These are phyloP conservation scores for Solanum chacoense DNA, from an alignment of 305 asterid genomes.

Conservation along the genomic window DNA sequence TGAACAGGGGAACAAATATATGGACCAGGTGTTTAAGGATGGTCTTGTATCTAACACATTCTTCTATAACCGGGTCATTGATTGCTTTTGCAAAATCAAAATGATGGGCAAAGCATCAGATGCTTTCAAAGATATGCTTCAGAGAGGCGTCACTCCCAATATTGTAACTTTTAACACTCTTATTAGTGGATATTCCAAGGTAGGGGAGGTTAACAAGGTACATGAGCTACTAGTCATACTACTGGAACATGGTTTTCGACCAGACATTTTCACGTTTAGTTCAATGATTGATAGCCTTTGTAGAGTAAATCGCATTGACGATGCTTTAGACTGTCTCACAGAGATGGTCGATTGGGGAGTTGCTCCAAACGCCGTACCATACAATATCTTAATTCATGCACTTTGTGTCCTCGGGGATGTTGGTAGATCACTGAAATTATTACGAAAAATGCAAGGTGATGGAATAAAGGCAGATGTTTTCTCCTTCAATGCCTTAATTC, in stretches of 20 bases:
- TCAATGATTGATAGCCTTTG: conserved; percentile 79
- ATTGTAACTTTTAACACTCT: conserved; percentile 76
- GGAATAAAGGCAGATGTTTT: conserved; percentile 59
- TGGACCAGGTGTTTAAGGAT: conserved; percentile 34
- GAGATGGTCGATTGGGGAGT: conserved; percentile 90
- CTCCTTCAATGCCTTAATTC: conserved; percentile 70
- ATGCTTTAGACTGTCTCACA: conserved; percentile 68
- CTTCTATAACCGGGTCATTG: conserved; percentile 66
- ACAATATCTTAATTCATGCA: conserved; percentile 66
- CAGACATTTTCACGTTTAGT: conserved; percentile 71
- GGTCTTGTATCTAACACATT: conserved; percentile 39
- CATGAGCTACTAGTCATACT: conserved; percentile 49
- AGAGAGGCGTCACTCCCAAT: conserved; percentile 47
- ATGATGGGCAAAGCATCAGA: conserved; percentile 54
- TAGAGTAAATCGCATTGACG: conserved; percentile 36
- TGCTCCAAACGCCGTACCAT: conserved; percentile 51
- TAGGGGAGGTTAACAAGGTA: conserved; percentile 38
- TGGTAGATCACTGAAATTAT: conserved; percentile 42
- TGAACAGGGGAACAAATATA: conserved; percentile 45
- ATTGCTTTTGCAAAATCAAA: conserved; percentile 72
- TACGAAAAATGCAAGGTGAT: conserved; percentile 61
- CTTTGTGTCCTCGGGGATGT: conserved; percentile 55
- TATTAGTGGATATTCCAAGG: conserved; percentile 59
- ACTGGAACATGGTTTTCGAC: conserved; percentile 46
- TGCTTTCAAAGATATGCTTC: conserved; percentile 42